phyloP scores from a whole-genome alignment of 495 filamentous ascomycete species.

The Podospora fimiseda region DNA sequence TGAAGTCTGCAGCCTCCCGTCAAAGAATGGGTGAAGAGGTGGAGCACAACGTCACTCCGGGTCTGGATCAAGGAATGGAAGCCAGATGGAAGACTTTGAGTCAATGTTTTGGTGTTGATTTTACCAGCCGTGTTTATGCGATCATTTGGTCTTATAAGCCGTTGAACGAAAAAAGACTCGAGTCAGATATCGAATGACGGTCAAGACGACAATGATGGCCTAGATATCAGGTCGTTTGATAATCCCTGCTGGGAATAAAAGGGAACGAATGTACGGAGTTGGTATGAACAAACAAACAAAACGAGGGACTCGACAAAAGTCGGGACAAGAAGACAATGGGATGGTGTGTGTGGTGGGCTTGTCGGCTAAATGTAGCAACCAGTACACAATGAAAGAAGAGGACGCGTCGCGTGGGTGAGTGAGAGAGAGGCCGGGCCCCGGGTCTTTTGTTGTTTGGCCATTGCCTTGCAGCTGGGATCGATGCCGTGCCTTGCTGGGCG shows the following conservation, averaged over 20 bases:
- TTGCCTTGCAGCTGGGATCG: slow-evolving; percentile 10
- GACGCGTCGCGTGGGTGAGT: slow-evolving; percentile 22
- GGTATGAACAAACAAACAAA: neutral
- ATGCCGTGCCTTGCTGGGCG: slow-evolving; percentile 17
- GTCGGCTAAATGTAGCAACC: slow-evolving; percentile 21
- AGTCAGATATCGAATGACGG: neutral
- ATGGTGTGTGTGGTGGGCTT: slow-evolving; percentile 11
- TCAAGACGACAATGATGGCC: neutral
- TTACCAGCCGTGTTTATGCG: slow-evolving; percentile 24
- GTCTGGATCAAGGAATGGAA: neutral
- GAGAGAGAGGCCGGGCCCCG: neutral
- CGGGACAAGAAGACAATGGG: slow-evolving; percentile 9
- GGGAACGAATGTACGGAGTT: neutral
- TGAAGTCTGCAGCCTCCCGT: neutral
- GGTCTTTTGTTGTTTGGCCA: slow-evolving; percentile 18
- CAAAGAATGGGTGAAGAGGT: neutral
- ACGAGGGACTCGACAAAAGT: slow-evolving; percentile 4
- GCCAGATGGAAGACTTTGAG: neutral
- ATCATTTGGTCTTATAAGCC: too few relatives aligned
- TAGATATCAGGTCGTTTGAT: neutral
- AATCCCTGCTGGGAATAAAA: neutral
- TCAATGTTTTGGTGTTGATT: slow-evolving; percentile 10
- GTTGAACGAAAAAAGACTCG: too few relatives aligned
- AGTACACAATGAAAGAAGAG: slow-evolving; percentile 12
- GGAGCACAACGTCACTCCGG: slow-evolving; percentile 1